phyloP scores from a whole-genome alignment of 129 eudicot genomes.

The Apium graveolens region DNA sequence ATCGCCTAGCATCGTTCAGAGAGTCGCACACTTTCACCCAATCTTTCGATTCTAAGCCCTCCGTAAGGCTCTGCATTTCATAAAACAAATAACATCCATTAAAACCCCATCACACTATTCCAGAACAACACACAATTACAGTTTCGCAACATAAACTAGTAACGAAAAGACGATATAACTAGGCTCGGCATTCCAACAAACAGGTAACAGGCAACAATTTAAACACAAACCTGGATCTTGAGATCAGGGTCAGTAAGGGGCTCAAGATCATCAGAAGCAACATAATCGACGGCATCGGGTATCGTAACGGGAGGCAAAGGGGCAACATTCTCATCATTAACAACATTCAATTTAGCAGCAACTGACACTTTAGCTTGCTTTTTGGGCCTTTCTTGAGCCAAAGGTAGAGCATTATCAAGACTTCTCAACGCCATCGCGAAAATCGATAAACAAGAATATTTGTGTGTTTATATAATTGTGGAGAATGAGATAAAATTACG shows the following conservation, averaged over 20 bases:
- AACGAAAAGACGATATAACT: background rate
- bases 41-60: constrained; percentile 89
- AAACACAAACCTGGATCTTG: constrained; percentile 33
- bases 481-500: background rate
- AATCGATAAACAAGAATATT: background rate
- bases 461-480: background rate
- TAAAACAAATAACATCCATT: too few relatives aligned
- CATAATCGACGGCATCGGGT: constrained; percentile 55
- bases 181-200: background rate
- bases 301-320: constrained; percentile 35
- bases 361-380: constrained; percentile 40
- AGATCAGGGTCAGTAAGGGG: constrained; percentile 49
- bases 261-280: constrained; percentile 59
- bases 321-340: constrained; percentile 49
- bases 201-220: background rate
- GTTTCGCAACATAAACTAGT: too few relatives aligned
- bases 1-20: constrained; percentile 67
- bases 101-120: too few relatives aligned
- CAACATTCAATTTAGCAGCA: constrained; percentile 20
- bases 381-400: constrained; percentile 50
- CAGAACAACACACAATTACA: too few relatives aligned
- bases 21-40: constrained; percentile 88
- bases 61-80: constrained; percentile 66
- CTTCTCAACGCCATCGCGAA: constrained; percentile 64
- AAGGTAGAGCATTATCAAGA: constrained; percentile 63